phyloP scores from a whole-genome alignment of 2,329 filamentous ascomycete species.

The Decorospora gaudefroyi region DNA sequence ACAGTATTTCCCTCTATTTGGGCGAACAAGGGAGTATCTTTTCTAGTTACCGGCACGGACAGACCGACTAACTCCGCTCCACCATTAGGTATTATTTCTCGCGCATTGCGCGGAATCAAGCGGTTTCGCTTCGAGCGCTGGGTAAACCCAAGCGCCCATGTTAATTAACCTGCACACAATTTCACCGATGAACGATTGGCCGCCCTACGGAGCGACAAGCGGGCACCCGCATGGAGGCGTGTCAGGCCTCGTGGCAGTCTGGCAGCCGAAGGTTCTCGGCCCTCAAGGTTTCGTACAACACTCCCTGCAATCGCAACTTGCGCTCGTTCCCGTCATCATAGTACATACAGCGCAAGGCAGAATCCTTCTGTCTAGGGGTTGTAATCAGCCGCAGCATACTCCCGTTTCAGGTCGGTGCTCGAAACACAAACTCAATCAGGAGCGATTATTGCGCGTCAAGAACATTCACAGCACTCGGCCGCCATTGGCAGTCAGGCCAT shows the following conservation, averaged over 20 bases:
- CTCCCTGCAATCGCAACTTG: constrained; percentile 20
- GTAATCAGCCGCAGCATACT: constrained; percentile 16
- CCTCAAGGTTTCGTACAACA: constrained; percentile 20
- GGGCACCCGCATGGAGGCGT: constrained; percentile 16
- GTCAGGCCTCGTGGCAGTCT: constrained; percentile 34
- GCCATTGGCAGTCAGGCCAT: too few species aligned
- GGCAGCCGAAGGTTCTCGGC: constrained; percentile 25
- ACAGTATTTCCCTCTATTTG: neutral
- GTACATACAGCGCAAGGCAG: constrained; percentile 37
- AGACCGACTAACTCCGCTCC: constrained; percentile 7
- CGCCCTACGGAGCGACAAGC: constrained; percentile 22
- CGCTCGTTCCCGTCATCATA: constrained; percentile 26
- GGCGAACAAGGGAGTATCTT: constrained; percentile 4
- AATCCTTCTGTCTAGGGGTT: constrained; percentile 16
- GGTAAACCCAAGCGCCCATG: constrained; percentile 27
- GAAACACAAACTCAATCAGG: constrained; percentile 25
- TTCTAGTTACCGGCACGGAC: constrained; percentile 7
- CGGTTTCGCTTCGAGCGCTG: constrained; percentile 13
- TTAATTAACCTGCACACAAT: constrained; percentile 14
- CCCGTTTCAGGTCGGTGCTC: constrained; percentile 12
- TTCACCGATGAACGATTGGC: constrained; percentile 24
- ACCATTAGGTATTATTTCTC: too few species aligned
- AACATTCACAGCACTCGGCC: too few species aligned
- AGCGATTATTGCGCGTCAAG: too few species aligned
- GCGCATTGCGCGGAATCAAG: constrained; percentile 5